Evolutionary conservation across 768 basidiomycete genomes (phyloP).

Genomic region (Boletus tylopilopsis): DNA sequence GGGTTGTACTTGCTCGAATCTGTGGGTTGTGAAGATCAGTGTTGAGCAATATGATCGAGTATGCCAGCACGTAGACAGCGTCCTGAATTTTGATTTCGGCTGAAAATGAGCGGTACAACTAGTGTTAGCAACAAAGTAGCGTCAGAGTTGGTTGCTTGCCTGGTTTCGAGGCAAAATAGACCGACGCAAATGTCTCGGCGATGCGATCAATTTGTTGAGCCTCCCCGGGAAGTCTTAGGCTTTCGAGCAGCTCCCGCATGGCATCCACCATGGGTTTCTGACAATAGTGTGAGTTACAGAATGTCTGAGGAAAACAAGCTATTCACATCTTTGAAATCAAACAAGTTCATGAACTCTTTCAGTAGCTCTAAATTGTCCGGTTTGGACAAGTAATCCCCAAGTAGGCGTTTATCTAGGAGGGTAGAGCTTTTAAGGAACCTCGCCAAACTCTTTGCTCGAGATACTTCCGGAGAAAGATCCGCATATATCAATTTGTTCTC

Average conservation of each 20-base stretch:
- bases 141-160: conserved; percentile 38
- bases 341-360: conserved; percentile 81
- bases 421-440: conserved; percentile 81
- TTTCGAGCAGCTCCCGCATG: conserved; percentile 90
- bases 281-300: conserved; percentile 1
- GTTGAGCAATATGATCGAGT: conserved; percentile 97
- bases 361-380: conserved; percentile 84
- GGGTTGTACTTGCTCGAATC: conserved; percentile 57
- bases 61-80: conserved; percentile 90
- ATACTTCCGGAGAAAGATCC: conserved; percentile 51
- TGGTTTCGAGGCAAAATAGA: conserved; percentile 83
- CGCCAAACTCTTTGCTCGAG: conserved; percentile 70
- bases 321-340: conserved; percentile 85
- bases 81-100: conserved; percentile 90
- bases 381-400: conserved; percentile 91
- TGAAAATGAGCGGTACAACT: conserved; percentile 24
- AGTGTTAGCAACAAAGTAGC: background rate
- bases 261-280: conserved; percentile 96
- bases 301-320: background rate
- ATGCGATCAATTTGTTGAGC: conserved; percentile 91
- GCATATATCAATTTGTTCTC: conserved; percentile 86
- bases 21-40: conserved; percentile 97
- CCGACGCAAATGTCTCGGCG: conserved; percentile 90
- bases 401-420: conserved; percentile 84
- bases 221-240: conserved; percentile 94